phyloP scores from a whole-genome alignment of 352 stramenopile genomes.

The Pythium rishiriense region DNA sequence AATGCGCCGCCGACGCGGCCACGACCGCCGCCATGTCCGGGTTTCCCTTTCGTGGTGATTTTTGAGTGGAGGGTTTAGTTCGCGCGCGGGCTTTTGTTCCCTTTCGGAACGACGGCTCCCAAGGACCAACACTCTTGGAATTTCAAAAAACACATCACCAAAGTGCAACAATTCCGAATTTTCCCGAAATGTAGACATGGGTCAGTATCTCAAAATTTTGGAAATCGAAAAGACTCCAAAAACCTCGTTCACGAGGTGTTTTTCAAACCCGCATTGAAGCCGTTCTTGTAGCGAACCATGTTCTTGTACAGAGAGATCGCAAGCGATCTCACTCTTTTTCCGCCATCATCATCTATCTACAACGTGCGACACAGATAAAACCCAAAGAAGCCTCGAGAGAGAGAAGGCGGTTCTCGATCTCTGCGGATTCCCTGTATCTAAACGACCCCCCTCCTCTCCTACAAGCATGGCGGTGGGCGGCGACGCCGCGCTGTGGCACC shows the following conservation, averaged over 20 bases:
- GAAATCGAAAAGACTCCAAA: not conserved
- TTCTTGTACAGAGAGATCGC: constrained; percentile 40
- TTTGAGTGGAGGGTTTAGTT: not conserved
- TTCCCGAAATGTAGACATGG: not conserved
- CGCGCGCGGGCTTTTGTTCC: constrained; percentile 1
- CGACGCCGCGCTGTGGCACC: constrained; percentile 68
- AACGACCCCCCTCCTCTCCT: not conserved
- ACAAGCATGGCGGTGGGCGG: not conserved
- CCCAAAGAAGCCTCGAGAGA: not conserved
- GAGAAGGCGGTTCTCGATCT: not conserved
- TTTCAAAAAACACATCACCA: constrained; percentile 22
- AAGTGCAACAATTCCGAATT: not conserved
- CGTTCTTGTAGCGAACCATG: constrained; percentile 29
- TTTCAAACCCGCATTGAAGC: constrained; percentile 30
- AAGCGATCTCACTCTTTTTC: constrained; percentile 14
- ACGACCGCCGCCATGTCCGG: constrained; percentile 27
- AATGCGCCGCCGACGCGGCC: constrained; percentile 22
- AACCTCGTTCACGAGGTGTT: not conserved
- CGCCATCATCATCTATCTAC: constrained; percentile 11
- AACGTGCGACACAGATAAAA: constrained; percentile 16
- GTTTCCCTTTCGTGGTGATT: constrained; percentile 20
- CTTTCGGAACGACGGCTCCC: not conserved
- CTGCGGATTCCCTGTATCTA: not conserved
- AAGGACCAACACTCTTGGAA: constrained; percentile 15
- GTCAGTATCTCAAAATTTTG: constrained; percentile 7